These are phyloP conservation scores for Rubroboletus pulcherrimus DNA, from an alignment of 768 basidiomycete species.

Conservation along the genomic window DNA sequence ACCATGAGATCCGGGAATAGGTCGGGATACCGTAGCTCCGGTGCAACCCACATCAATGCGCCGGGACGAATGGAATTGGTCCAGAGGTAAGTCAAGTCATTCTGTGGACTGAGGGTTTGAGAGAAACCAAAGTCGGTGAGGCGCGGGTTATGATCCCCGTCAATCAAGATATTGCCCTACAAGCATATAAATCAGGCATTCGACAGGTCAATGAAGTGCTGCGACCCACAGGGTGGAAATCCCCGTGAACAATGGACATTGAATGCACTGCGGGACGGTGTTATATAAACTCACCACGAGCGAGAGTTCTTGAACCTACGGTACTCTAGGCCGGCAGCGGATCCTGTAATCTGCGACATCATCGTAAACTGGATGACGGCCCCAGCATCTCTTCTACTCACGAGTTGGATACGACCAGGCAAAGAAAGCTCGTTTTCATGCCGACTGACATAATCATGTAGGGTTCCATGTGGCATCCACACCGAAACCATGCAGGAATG, in stretches of 20 bases:
- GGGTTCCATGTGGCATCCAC: conserved; percentile 5
- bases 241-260: not conserved
- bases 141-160: too few relatives aligned
- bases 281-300: not conserved
- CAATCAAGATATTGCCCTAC: too few relatives aligned
- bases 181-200: too few relatives aligned
- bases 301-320: not conserved
- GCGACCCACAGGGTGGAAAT: not conserved
- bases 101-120: too few relatives aligned
- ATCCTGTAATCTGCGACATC: not conserved
- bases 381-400: not conserved
- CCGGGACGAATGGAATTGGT: not conserved
- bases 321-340: not conserved
- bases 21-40: not conserved
- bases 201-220: not conserved
- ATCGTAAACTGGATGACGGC: too few relatives aligned
- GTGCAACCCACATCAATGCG: not conserved
- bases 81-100: too few relatives aligned
- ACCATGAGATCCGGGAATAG: not conserved
- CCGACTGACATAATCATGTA: not conserved
- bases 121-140: too few relatives aligned
- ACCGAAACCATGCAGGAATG: conserved; percentile 4
- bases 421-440: not conserved
- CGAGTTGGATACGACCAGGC: not conserved
- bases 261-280: not conserved